A percentile compares a stretch with the other conserved stretches of the same genome.
Conservation (phyloP, 225 moss, liverwort and hornwort genomes). For the Thuidium tamariscinum region DNA sequence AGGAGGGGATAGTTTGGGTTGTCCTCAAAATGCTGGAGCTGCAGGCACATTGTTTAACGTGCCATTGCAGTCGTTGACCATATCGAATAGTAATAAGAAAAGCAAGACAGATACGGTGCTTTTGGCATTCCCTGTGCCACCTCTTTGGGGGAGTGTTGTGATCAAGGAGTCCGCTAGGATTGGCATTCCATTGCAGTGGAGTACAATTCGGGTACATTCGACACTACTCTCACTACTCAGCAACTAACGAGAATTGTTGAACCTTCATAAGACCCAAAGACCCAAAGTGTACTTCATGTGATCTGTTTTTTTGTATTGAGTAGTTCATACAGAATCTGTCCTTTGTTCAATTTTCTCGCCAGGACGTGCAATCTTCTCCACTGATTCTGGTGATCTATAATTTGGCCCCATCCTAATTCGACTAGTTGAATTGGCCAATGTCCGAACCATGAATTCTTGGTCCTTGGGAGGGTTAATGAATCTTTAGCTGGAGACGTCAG, state of each 20-base stretch:
- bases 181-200: slow-evolving; percentile 75
- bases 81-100: slow-evolving; percentile 55
- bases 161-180: slow-evolving; percentile 64
- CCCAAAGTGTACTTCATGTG: neutral
- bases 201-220: slow-evolving; percentile 64
- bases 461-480: neutral
- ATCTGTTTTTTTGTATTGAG: neutral
- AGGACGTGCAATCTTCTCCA: neutral
- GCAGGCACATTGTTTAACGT: slow-evolving; percentile 74
- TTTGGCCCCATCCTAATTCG: neutral
- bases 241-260: neutral
- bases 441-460: neutral
- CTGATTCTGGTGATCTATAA: neutral
- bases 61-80: slow-evolving; percentile 28
- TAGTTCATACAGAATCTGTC: neutral
- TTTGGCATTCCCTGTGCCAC: slow-evolving; percentile 60
- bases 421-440: neutral
- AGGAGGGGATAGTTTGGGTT: slow-evolving; percentile 82
- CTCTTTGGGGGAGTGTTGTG: slow-evolving; percentile 57
- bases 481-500: neutral
- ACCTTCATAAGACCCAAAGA: neutral
- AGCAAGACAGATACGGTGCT: slow-evolving; percentile 77
- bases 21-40: slow-evolving; percentile 71
- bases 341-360: neutral
- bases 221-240: neutral